phyloP scores from a whole-genome alignment of 2,329 filamentous ascomycete species.

The Elsinoe arachidis region DNA sequence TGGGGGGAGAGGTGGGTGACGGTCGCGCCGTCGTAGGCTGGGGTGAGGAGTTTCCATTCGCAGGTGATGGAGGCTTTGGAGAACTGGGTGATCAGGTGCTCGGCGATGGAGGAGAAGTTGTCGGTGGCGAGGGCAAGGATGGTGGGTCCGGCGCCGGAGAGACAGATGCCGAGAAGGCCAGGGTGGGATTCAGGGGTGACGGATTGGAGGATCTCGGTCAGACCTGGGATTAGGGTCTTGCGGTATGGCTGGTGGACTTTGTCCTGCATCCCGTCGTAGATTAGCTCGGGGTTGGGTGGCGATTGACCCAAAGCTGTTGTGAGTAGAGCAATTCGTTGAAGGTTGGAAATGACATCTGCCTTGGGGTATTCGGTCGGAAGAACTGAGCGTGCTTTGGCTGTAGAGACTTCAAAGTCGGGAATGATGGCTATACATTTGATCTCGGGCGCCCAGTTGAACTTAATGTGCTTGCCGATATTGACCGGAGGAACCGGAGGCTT shows the following conservation, averaged over 20 bases:
- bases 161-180: conserved; percentile 84
- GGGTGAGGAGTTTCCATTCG: conserved; percentile 79
- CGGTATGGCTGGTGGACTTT: conserved; percentile 96
- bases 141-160: conserved; percentile 90
- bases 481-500: conserved; percentile 79
- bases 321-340: conserved; percentile 85
- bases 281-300: conserved; percentile 84
- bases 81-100: conserved; percentile 60
- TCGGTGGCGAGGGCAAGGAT: conserved; percentile 86
- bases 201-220: conserved; percentile 81
- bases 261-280: conserved; percentile 97
- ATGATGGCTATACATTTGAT: conserved; percentile 98
- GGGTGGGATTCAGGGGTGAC: conserved; percentile 82
- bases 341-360: conserved; percentile 86
- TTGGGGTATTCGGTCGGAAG: conserved; percentile 72
- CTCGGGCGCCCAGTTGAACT: conserved; percentile 85
- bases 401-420: conserved; percentile 91
- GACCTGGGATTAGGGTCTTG: conserved; percentile 79
- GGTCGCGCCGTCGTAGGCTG: conserved; percentile 61
- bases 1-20: conserved; percentile 24
- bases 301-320: conserved; percentile 83
- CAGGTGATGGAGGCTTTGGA: conserved; percentile 64
- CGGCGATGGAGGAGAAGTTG: conserved; percentile 80
- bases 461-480: conserved; percentile 92
- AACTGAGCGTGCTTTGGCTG: conserved; percentile 78